Conservation (phyloP, 2,329 filamentous ascomycete genomes). For the Sporothrix luriei region DNA sequence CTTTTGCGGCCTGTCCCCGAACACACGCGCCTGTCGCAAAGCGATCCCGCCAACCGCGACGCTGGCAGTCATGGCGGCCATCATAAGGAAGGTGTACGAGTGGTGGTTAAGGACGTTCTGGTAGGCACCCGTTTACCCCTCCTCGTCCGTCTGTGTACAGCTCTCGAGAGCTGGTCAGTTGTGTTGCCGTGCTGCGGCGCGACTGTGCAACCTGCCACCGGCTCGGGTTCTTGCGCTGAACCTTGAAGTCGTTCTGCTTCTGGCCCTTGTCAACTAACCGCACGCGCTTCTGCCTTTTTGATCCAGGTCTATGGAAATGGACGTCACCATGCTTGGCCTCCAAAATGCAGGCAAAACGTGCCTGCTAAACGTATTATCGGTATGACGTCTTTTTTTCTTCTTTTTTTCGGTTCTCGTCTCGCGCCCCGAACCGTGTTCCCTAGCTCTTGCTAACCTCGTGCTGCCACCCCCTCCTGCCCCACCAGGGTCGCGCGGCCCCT, state of each 20-base stretch:
- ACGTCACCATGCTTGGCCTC: conserved; percentile 97
- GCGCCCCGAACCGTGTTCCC: conserved; percentile 23
- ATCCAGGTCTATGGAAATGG: conserved; percentile 94
- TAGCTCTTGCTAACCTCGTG: conserved; percentile 22
- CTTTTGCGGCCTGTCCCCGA: not conserved
- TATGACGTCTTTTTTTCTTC: conserved; percentile 56
- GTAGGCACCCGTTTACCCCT: conserved; percentile 55
- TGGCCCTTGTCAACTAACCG: conserved; percentile 1
- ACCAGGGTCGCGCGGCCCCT: conserved; percentile 9
- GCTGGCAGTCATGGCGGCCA: conserved; percentile 71
- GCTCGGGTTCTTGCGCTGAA: conserved; percentile 3
- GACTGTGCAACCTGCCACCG: conserved; percentile 19
- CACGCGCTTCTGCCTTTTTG: not conserved
- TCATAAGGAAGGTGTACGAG: conserved; percentile 96
- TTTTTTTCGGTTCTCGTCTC: conserved; percentile 9
- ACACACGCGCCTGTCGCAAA: not conserved
- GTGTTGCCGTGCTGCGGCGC: not conserved
- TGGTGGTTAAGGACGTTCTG: conserved; percentile 98
- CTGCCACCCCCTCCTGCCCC: conserved; percentile 24
- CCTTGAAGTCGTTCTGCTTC: not conserved
- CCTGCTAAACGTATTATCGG: conserved; percentile 86
- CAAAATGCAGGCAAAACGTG: conserved; percentile 99
- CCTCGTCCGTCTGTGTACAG: not conserved
- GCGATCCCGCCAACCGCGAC: conserved; percentile 24
- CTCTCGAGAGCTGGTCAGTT: not conserved